phyloP scores from a whole-genome alignment of 176 grass and related monocot species.

The Cenchrus fungigraminus region DNA sequence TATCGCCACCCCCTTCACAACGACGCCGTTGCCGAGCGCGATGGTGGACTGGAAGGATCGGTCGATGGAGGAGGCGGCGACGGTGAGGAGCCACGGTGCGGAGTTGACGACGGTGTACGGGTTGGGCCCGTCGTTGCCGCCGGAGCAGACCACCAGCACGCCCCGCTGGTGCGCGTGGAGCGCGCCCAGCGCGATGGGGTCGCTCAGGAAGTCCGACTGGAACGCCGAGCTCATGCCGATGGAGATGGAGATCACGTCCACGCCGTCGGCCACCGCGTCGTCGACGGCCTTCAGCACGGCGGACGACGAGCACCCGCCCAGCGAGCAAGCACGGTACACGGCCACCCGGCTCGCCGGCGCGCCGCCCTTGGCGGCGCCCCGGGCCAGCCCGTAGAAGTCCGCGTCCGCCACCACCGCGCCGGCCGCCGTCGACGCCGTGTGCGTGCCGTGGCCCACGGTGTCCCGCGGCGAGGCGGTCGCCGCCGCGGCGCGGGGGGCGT shows the following conservation, averaged over 20 bases:
- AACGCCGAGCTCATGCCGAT: slow-evolving; percentile 88
- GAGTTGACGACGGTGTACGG: slow-evolving; percentile 89
- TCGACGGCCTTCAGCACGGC: slow-evolving; percentile 84
- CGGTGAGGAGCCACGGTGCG: slow-evolving; percentile 89
- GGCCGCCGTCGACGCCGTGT: slow-evolving; percentile 81
- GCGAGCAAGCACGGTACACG: slow-evolving; percentile 87
- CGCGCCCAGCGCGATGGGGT: slow-evolving; percentile 86
- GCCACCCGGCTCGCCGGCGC: slow-evolving; percentile 70
- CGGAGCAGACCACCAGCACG: slow-evolving; percentile 91
- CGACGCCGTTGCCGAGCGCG: slow-evolving; percentile 69
- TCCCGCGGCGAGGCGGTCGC: slow-evolving; percentile 65
- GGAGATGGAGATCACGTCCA: slow-evolving; percentile 90
- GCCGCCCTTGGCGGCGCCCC: slow-evolving; percentile 77
- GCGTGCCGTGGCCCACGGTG: slow-evolving; percentile 83
- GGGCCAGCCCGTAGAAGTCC: slow-evolving; percentile 76
- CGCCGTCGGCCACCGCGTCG: slow-evolving; percentile 88
- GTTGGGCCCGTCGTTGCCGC: slow-evolving; percentile 88
- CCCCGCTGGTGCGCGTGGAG: slow-evolving; percentile 85
- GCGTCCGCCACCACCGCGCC: slow-evolving; percentile 64
- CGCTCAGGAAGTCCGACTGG: slow-evolving; percentile 77
- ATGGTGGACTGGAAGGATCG: slow-evolving; percentile 75
- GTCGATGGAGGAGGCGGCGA: slow-evolving; percentile 89
- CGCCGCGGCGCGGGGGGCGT: slow-evolving; percentile 10
- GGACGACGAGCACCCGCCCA: slow-evolving; percentile 81
- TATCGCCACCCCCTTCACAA: slow-evolving; percentile 76